Percentiles rank a stretch among this genome's conserved stretches.
These are phyloP conservation scores for Moesziomyces sp. DNA, from an alignment of 1,284 basidiomycete species.

Conservation along the genomic window DNA sequence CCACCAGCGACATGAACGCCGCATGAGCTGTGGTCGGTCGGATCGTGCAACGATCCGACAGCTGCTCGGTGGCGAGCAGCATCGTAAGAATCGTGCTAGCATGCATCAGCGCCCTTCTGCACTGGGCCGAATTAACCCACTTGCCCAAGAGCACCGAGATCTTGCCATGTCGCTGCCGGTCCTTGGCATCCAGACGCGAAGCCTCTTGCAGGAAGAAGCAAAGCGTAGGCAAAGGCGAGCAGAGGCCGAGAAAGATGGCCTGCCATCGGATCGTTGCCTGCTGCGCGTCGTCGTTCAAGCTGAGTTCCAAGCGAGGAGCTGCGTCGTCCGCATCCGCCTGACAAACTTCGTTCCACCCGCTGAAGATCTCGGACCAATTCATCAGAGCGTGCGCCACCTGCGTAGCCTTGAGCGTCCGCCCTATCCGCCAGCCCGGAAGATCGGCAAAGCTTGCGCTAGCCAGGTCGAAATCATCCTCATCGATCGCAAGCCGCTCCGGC, in stretches of 20 bases:
- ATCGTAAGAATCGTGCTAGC: constrained; percentile 38
- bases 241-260: constrained; percentile 32
- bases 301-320: constrained; percentile 13
- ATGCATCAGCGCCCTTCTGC: constrained; percentile 34
- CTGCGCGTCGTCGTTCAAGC: constrained; percentile 27
- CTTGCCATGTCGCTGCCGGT: constrained; percentile 6
- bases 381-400: constrained; percentile 40
- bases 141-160: constrained; percentile 19
- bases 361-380: constrained; percentile 49
- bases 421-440: constrained; percentile 38
- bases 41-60: not conserved
- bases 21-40: constrained; percentile 33
- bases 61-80: constrained; percentile 4
- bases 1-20: constrained; percentile 22
- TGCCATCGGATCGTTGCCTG: constrained; percentile 37
- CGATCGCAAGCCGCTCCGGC: constrained; percentile 22
- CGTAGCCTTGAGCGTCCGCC: constrained; percentile 22
- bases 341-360: constrained; percentile 20
- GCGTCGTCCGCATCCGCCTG: constrained; percentile 1
- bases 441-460: constrained; percentile 9
- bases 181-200: not conserved
- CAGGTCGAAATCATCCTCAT: constrained; percentile 18
- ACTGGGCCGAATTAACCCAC: constrained; percentile 27
- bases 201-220: constrained; percentile 29
- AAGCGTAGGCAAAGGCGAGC: constrained; percentile 26